Percentiles rank a stretch among this genome's conserved stretches.
phyloP scores from a whole-genome alignment of 1,284 basidiomycete species.

The Pseudozyma pruni region DNA sequence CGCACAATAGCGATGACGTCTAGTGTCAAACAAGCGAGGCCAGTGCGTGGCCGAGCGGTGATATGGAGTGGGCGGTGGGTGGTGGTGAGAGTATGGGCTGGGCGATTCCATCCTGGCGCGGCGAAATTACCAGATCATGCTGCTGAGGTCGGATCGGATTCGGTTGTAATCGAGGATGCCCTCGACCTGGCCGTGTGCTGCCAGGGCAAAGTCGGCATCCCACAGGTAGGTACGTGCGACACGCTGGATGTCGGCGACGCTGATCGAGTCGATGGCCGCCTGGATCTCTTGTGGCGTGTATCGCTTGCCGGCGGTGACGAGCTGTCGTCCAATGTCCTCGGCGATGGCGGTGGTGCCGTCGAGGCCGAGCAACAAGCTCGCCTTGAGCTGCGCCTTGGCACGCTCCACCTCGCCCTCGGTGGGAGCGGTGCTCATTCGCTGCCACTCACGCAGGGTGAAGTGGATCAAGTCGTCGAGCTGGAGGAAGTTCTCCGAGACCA shows the following conservation, averaged over 20 bases:
- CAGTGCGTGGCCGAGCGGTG: conserved; percentile 3
- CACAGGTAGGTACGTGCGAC: conserved; percentile 96
- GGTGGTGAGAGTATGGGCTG: conserved; percentile 1
- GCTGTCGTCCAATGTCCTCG: conserved; percentile 96
- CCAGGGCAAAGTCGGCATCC: conserved; percentile 79
- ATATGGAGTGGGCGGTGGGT: conserved; percentile 1
- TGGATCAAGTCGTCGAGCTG: conserved; percentile 94
- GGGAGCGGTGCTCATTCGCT: conserved; percentile 90
- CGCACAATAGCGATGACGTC: conserved; percentile 34
- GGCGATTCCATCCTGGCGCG: neutral
- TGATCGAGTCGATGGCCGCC: conserved; percentile 88
- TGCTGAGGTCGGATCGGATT: conserved; percentile 68
- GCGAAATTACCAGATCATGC: conserved; percentile 64
- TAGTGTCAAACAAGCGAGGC: conserved; percentile 13
- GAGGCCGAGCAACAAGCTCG: conserved; percentile 85
- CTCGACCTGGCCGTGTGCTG: conserved; percentile 70
- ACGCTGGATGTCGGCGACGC: conserved; percentile 87
- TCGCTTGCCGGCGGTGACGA: conserved; percentile 84
- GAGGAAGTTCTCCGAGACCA: conserved; percentile 82
- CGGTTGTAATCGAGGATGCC: conserved; percentile 75
- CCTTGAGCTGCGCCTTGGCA: conserved; percentile 97
- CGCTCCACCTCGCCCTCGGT: conserved; percentile 89
- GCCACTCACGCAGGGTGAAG: conserved; percentile 97
- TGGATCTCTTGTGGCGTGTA: conserved; percentile 94
- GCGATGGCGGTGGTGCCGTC: conserved; percentile 96